Evolutionary conservation across 257 asterid genomes (phyloP).

Genomic region (Mentha longifolia): DNA sequence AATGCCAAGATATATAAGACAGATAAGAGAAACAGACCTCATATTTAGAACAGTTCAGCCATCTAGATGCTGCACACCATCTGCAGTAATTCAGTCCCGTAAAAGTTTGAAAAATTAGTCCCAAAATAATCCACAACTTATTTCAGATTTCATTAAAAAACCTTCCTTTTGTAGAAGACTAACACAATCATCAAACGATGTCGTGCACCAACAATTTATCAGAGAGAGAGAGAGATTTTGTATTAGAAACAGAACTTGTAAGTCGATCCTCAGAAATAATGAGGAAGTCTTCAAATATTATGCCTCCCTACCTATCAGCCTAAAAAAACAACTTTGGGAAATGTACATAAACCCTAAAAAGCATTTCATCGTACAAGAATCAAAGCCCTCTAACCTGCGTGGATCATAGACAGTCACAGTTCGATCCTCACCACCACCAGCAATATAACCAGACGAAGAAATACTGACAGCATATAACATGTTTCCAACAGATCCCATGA

Average conservation of each 20-base stretch:
- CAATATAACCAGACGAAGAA: constrained; percentile 76
- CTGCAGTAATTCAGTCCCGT: constrained; percentile 44
- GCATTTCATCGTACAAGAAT: not conserved
- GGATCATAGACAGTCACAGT: constrained; percentile 90
- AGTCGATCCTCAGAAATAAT: not conserved
- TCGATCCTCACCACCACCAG: constrained; percentile 91
- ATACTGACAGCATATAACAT: constrained; percentile 65
- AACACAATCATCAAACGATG: constrained; percentile 17
- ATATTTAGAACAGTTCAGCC: constrained; percentile 84
- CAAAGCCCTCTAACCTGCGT: constrained; percentile 64
- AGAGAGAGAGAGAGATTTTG: no score
- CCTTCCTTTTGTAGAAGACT: constrained; percentile 10
- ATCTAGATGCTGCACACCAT: constrained; percentile 81
- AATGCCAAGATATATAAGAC: no score
- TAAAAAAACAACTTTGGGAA: not conserved
- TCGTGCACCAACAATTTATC: not conserved
- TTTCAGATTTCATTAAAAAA: not conserved
- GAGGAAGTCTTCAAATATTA: not conserved
- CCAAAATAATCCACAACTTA: not conserved
- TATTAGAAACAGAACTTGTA: not conserved
- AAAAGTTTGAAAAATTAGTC: constrained; percentile 10
- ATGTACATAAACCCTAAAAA: constrained; percentile 4
- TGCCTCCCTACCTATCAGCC: not conserved
- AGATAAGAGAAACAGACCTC: constrained; percentile 57
- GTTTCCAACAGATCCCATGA: constrained; percentile 84